Conservation (phyloP, 163 green algal species). For the Scenedesmus sp. region DNA sequence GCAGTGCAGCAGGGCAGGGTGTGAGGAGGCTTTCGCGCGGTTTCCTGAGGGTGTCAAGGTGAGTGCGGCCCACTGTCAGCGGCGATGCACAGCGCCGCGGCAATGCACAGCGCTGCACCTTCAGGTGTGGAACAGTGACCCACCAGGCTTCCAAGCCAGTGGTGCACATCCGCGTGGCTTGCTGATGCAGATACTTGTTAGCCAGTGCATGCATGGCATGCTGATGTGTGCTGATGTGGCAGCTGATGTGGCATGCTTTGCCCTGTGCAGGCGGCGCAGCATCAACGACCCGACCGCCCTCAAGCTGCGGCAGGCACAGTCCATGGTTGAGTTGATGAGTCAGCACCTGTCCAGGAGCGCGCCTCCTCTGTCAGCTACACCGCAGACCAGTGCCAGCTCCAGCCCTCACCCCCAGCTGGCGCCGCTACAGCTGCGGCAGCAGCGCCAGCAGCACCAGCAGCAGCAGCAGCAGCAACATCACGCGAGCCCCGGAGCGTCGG, state of each 20-base stretch:
- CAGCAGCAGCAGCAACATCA: neutral
- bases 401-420: neutral
- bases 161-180: neutral
- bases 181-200: neutral
- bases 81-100: neutral
- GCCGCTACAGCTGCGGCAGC: neutral
- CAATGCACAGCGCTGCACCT: neutral
- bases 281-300: conserved; percentile 3
- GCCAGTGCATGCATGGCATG: neutral
- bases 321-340: conserved; percentile 18
- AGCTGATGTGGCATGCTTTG: neutral
- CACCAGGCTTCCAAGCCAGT: neutral
- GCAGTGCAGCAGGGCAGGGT: neutral
- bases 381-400: neutral
- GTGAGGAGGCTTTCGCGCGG: neutral
- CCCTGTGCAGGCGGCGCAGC: neutral
- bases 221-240: no score
- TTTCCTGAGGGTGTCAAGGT: conserved; percentile 20
- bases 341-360: neutral
- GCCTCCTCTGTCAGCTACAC: neutral
- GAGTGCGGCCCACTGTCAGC: neutral
- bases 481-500: neutral
- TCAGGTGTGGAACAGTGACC: neutral
- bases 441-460: no score
- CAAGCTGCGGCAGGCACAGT: conserved; percentile 29